Percentiles rank a stretch among this genome's conserved stretches.
These are phyloP conservation scores for Pigoraptor vietnamica DNA, from an alignment of 78 protist species.

Conservation along the genomic window DNA sequence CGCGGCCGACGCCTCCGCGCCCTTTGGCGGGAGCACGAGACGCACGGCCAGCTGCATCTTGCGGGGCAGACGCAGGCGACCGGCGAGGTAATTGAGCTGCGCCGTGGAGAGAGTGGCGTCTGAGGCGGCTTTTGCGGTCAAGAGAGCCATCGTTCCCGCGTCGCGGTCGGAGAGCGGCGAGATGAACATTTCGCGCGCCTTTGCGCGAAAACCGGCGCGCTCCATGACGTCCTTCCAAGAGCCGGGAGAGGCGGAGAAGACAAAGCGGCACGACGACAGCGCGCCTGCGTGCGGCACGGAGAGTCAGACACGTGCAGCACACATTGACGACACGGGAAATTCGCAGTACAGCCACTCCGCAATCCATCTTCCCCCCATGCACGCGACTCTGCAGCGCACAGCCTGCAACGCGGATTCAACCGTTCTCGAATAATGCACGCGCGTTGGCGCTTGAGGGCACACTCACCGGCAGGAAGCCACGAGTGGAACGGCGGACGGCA, in stretches of 20 bases:
- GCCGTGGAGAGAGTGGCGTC: neutral
- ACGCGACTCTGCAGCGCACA: too few relatives aligned
- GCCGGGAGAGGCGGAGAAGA: neutral
- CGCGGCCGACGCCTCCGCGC: neutral
- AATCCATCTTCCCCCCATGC: too few relatives aligned
- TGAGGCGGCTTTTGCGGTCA: neutral
- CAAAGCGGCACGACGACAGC: neutral
- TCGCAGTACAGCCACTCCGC: too few relatives aligned
- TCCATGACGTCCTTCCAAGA: neutral
- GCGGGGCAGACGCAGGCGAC: neutral
- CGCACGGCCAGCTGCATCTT: neutral
- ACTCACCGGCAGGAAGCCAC: neutral
- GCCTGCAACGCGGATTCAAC: too few relatives aligned
- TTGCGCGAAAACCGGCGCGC: neutral
- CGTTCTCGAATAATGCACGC: too few relatives aligned
- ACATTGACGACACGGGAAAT: too few relatives aligned
- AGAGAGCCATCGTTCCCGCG: neutral
- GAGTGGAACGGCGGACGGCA: neutral
- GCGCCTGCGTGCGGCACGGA: neutral
- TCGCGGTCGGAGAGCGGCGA: neutral
- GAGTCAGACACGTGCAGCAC: too few relatives aligned
- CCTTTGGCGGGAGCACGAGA: neutral
- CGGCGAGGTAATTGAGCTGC: neutral
- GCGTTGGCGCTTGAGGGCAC: too few relatives aligned
- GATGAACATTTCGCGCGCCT: neutral